Percentiles rank a stretch among this genome's conserved stretches.
phyloP scores from a whole-genome alignment of 2,329 filamentous ascomycete genomes.

The Arachnomyces sp. region DNA sequence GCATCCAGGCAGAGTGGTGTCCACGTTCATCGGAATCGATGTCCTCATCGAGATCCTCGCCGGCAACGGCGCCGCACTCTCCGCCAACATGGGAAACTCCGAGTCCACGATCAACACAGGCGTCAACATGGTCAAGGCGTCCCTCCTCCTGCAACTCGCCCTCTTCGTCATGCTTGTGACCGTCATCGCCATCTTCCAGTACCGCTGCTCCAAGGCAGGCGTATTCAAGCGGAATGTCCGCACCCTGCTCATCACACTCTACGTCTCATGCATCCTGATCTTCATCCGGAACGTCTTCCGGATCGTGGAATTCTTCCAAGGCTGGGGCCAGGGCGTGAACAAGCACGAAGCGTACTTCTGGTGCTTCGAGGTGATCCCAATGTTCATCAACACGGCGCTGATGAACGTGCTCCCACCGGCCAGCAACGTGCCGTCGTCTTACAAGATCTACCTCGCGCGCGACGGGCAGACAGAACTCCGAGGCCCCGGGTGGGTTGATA shows the following conservation, averaged over 20 bases:
- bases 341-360: slow-evolving; percentile 47
- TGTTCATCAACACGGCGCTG: slow-evolving; percentile 44
- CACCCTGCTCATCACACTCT: slow-evolving; percentile 36
- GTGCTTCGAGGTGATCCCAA: slow-evolving; percentile 46
- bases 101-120: slow-evolving; percentile 33
- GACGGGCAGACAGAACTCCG: slow-evolving; percentile 46
- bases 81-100: slow-evolving; percentile 33
- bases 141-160: slow-evolving; percentile 43
- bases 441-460: slow-evolving; percentile 42
- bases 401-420: slow-evolving; percentile 47
- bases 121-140: slow-evolving; percentile 40
- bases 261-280: slow-evolving; percentile 27
- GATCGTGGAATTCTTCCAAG: slow-evolving; percentile 42
- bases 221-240: slow-evolving; percentile 39
- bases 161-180: slow-evolving; percentile 43
- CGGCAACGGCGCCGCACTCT: slow-evolving; percentile 42
- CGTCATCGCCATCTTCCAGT: slow-evolving; percentile 40
- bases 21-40: slow-evolving; percentile 48
- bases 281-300: slow-evolving; percentile 45
- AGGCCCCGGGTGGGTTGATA: slow-evolving; percentile 43
- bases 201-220: slow-evolving; percentile 29
- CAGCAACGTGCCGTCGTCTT: slow-evolving; percentile 40
- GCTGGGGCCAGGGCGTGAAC: slow-evolving; percentile 28
- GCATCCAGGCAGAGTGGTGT: slow-evolving; percentile 51
- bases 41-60: slow-evolving; percentile 41